A percentile compares a stretch with the other conserved stretches of the same genome.
Evolutionary conservation across 1,284 basidiomycete genomes (phyloP).

Genomic region (Athelia psychrophila): DNA sequence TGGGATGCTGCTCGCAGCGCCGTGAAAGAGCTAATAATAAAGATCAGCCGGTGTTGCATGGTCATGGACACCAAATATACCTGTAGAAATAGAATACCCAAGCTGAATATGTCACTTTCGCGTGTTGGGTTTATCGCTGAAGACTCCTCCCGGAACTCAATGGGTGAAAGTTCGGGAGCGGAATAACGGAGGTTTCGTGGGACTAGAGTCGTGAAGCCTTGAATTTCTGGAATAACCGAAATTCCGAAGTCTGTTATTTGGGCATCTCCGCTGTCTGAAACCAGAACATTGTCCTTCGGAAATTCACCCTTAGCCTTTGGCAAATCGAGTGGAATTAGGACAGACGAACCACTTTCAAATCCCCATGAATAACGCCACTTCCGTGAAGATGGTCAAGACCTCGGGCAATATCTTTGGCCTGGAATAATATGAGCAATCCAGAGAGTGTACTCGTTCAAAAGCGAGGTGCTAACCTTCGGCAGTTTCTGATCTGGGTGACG

Average conservation of each 20-base stretch:
- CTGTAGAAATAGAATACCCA: slow-evolving; percentile 22
- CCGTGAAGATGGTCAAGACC: slow-evolving; percentile 1
- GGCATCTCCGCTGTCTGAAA: slow-evolving; percentile 13
- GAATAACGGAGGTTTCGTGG: slow-evolving; percentile 19
- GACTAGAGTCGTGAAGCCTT: slow-evolving; percentile 20
- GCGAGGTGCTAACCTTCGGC: not conserved
- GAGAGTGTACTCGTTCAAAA: not conserved
- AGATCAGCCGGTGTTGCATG: not conserved
- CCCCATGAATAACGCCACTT: slow-evolving; percentile 16
- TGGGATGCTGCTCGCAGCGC: not conserved
- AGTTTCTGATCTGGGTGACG: not conserved
- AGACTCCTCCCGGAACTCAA: slow-evolving; percentile 1
- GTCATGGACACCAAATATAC: slow-evolving; percentile 8
- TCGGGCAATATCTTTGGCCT: not conserved
- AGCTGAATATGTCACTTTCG: slow-evolving; percentile 20
- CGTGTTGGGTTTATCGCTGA: slow-evolving; percentile 5
- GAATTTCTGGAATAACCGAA: slow-evolving; percentile 14
- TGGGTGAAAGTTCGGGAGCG: slow-evolving; percentile 18
- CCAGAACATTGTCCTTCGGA: slow-evolving; percentile 22
- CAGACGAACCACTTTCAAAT: slow-evolving; percentile 7
- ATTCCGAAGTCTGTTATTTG: slow-evolving; percentile 20
- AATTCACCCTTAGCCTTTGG: not conserved
- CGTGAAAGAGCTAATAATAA: not conserved
- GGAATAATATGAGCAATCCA: not conserved
- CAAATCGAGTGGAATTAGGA: too few relatives aligned